Base-by-base conservation (phyloP, 371 early-diverging fungal genomes). In the Smittium mucronatum region DNA sequence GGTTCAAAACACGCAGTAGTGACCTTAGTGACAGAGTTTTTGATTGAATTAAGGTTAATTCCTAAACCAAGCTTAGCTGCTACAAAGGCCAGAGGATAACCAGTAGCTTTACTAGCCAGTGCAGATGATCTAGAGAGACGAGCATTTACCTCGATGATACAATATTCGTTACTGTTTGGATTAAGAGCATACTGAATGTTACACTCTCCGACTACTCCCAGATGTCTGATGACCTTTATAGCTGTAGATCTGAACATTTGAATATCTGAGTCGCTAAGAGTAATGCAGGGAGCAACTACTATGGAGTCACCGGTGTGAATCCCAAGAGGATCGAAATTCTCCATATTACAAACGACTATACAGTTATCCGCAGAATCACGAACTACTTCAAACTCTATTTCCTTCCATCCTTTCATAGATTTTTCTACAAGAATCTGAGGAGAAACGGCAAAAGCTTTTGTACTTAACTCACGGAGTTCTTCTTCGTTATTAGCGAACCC, bases 341-440 rank as follows among this genome's bases (percentile, higher is more conserved):
- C 96, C 96, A 96, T 96, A 82, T 96, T 95, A 83, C 95, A 96
- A 69, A 96, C 94, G 25, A 94, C 94, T 70, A 96, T 93, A 81
- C 95, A 94, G 82, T 96, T 96, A 81, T 94, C 90, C 29, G 81
- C 80, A 70, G 86, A 84, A 78, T 96, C 96, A 63, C 96, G 88
- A 11, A 96, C 95, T 58, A 96, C 96, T 78, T 96, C 96, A 76
- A 94, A 96, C 77, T 96, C 96, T 47, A 96, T 87, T 82, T 96
- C 96, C 81, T 96, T 96, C 96, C 96, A 96, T 16, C 96, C 96
- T 82, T 95, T 94, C 96, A 96, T 96, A 61, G 87, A 86, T 73
- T 86, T 85, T 79, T 96, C 96, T n/a, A 96, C 87, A 32, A 96
- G 79, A 11, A 96, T 88, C 75, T 96, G 96, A 26, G 93, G 92